Evolutionary conservation across 768 basidiomycete genomes (phyloP), one percentile per base, ranked within the genome.

Genomic region (Termitomyces sp.): DNA sequence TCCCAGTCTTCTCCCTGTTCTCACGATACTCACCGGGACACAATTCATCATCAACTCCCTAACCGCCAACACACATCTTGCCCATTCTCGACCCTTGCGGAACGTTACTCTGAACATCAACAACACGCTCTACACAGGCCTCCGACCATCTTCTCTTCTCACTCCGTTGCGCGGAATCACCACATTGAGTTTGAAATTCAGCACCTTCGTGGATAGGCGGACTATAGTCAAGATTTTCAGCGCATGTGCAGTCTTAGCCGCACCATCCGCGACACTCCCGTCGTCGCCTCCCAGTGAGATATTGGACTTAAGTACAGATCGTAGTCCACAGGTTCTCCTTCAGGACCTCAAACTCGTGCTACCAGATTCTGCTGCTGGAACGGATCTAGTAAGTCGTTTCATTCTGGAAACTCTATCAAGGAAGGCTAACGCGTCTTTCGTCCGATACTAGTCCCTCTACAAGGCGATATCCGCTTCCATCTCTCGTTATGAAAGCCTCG

Each of bases 201-300:
- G 71, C 1, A 65, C 69, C 22, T 63, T 65, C 24, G 75, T 80
- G 16, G 80, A 81, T 60, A 67, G 69, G 56, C 68, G 80, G 43
- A 75, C 78, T 14, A 70, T 78, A 32, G 79, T 77, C 55, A 80
- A 80, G 60, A 70, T 78, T 9, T 55, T 81, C 36, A 71, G 72
- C n/a, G 76, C 78, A 4, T 73, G 70, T 2, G 75, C 74, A 36
- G 70, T 71, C 5, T 66, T 70, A 16, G 44, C 44, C 36, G n/a
- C 49, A 50, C 47, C 48, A 46, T 22, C 50, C 8, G 5, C 41
- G 16, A 36, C 45, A 38, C 5, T 4, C n/a, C 62, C 55, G 4
- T 33, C 46, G 18, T 51, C 55, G 35, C 56, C 32, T 5, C 16
- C 20, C 22, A 55, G 14, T 4, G 20, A 40, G 14, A 24, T 9